Base-by-base conservation (phyloP, 1,139 yeast species). In the Arxiozyma telluris region DNA sequence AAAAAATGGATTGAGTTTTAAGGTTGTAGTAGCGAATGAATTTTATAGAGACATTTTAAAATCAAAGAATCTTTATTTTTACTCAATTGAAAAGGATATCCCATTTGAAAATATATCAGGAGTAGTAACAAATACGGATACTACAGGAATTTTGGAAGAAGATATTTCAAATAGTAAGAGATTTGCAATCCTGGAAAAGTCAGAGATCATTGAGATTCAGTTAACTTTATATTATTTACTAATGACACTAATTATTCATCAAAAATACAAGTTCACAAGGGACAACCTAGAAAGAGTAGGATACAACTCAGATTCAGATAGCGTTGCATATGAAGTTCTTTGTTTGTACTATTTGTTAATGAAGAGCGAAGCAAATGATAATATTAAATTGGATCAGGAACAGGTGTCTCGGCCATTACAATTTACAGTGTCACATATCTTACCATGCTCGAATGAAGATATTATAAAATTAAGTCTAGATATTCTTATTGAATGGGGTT, bases 321-420 rank as follows among this genome's bases (percentile, higher is more conserved):
- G 63, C 39, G 48, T 58, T 7, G 60, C 68, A 4, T 63, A 57
- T 42, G 69, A 67, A 50, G 64, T 67, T 15, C 52, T 67, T 38
- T 62, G 67, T 11, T 56, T 66, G 12, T 67, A 66, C 55, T 65
- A 61, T 50, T 54, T 49, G 6, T 20, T 66, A 21, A 44, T 65
- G 25, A 48, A 65, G 25, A 54, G 59, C 6, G 59, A 63, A 50
- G 50, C 52, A n/a, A 47, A 47, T 11, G 30, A 15, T 34, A 47
- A 25, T n/a, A 25, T 9, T 12, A n/a, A 3, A 23, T n/a, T 23
- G 38, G 23, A 23, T 23, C n/a, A 23, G 17, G n/a, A 21, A 52
- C 58, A 18, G 55, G 53, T 41, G 34, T 54, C 55, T 34, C 62
- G 61, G 47, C 69, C 71, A 12, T 55, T 54, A 41, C 63, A 64